Evolutionary conservation across 2,329 filamentous ascomycete species (phyloP).

Genomic region (Tolypocladium cylindrosporum): DNA sequence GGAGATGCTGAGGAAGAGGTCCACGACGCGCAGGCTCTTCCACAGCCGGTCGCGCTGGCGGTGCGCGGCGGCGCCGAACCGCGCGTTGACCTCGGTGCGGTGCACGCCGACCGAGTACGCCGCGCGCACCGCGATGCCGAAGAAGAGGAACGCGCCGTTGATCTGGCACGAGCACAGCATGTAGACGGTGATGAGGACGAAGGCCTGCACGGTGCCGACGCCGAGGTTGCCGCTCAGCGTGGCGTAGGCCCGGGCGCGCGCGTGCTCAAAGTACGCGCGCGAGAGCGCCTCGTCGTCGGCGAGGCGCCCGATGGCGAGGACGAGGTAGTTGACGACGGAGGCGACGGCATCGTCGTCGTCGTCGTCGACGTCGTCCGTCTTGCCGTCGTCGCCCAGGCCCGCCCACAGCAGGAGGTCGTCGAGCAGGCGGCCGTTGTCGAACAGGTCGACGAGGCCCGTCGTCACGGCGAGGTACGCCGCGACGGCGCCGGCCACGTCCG

Average conservation of each 20-base stretch:
- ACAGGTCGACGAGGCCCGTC: conserved; percentile 37
- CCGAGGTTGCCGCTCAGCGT: conserved; percentile 36
- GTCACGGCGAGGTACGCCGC: conserved; percentile 29
- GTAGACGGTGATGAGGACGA: conserved; percentile 40
- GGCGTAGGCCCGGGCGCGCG: conserved; percentile 32
- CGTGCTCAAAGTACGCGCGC: conserved; percentile 38
- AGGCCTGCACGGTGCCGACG: conserved; percentile 38
- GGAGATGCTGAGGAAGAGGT: conserved; percentile 41
- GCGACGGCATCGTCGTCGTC: conserved; percentile 8
- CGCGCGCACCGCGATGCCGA: conserved; percentile 41
- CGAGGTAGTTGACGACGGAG: conserved; percentile 35
- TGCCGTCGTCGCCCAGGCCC: conserved; percentile 12
- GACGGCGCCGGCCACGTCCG: conserved; percentile 19
- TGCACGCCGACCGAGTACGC: conserved; percentile 44
- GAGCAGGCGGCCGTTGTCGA: conserved; percentile 28
- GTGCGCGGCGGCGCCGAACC: conserved; percentile 34
- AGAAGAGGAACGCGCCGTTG: conserved; percentile 44
- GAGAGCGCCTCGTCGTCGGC: conserved; percentile 29
- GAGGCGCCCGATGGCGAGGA: conserved; percentile 40
- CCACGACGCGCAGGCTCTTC: conserved; percentile 42
- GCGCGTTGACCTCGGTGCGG: conserved; percentile 41
- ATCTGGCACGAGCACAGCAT: conserved; percentile 46
- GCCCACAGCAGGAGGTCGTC: conserved; percentile 34
- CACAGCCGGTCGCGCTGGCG: conserved; percentile 38
- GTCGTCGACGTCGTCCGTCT: conserved; percentile 15